Base-by-base conservation (phyloP, 2,329 filamentous ascomycete species). In the Aotearoamyces nothofagi region DNA sequence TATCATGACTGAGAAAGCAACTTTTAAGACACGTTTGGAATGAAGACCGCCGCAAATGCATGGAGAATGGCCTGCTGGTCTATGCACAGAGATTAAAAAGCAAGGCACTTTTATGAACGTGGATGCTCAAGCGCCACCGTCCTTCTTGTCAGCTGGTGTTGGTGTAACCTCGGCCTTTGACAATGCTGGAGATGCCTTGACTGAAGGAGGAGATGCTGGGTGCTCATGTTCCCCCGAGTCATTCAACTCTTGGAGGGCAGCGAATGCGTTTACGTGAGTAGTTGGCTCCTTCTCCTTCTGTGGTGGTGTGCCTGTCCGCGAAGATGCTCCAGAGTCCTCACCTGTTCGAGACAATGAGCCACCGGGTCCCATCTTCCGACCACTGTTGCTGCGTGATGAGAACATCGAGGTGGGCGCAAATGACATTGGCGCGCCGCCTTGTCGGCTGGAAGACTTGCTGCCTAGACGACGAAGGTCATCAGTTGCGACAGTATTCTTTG, bases 331-430 rank as follows among this genome's bases (percentile, higher is more conserved):
- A 36, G 86, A 94, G 44, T 92, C 84, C 46, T 92, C 84, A 35
- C 74, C 75, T 36, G 74, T 69, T 44, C 80, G 73, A 42, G 69
- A 69, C 39, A 86, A 61, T 40, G 77, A 66, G 44, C 77, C 70
- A 46, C 77, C 77, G 40, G 79, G 79, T 35, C 79, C 79, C 43
- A 90, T 66, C 50, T 77, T 74, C 41, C 83, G 75, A 39, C 84
- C 81, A 50, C 86, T 94, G 61, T 83, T 87, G 61, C 81, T 92
- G 39, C 90, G 76, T n/a, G 78, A 81, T 39, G 70, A 74, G 45
- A 94, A 79, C 66, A 92, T 79, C 37, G 82, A 86, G 29, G 78
- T 78, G 9, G 90, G 87, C 16, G 83, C 86, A 39, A 96, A 69
- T 9, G 63, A 63, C 43, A 50, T 46, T 26, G 17, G 27, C 20